Evolutionary conservation across 2,329 filamentous ascomycete genomes (phyloP).

Genomic region (Polytolypa hystricis): DNA sequence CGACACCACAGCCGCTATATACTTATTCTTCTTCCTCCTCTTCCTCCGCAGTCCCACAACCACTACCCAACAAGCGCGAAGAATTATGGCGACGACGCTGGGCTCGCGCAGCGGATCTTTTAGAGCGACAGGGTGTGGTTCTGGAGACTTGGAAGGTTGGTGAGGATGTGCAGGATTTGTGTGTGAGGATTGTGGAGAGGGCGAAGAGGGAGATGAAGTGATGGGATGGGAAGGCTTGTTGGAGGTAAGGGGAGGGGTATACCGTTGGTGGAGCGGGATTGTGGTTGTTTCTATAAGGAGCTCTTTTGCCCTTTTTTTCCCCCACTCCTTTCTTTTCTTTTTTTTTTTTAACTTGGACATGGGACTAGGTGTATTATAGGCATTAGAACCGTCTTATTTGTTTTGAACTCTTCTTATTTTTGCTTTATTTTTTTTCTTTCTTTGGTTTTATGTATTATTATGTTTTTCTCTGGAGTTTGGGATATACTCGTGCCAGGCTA

Average conservation of each 20-base stretch:
- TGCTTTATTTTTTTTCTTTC: too few species aligned
- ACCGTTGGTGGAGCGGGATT: not conserved
- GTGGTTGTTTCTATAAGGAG: not conserved
- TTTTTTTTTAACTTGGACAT: not conserved
- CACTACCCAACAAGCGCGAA: constrained; percentile 34
- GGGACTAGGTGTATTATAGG: not conserved
- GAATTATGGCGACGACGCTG: constrained; percentile 40
- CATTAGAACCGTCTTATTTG: too few species aligned
- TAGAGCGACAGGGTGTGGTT: constrained; percentile 32
- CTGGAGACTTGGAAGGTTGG: constrained; percentile 37
- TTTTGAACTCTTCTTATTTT: too few species aligned
- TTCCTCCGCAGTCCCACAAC: constrained; percentile 5
- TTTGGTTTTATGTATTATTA: too few species aligned
- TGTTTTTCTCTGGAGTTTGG: too few species aligned
- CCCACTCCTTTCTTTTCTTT: not conserved
- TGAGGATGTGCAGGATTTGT: constrained; percentile 34
- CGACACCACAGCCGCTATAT: not conserved
- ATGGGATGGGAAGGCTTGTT: not conserved
- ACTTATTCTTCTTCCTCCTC: constrained; percentile 1
- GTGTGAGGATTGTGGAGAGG: constrained; percentile 32
- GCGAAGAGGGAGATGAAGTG: constrained; percentile 21
- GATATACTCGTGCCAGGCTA: too few species aligned
- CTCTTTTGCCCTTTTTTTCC: too few species aligned
- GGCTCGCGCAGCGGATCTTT: constrained; percentile 33
- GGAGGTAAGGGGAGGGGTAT: not conserved